Conservation (phyloP, 2,329 filamentous ascomycete genomes). For the Lachnellula hyalina region DNA sequence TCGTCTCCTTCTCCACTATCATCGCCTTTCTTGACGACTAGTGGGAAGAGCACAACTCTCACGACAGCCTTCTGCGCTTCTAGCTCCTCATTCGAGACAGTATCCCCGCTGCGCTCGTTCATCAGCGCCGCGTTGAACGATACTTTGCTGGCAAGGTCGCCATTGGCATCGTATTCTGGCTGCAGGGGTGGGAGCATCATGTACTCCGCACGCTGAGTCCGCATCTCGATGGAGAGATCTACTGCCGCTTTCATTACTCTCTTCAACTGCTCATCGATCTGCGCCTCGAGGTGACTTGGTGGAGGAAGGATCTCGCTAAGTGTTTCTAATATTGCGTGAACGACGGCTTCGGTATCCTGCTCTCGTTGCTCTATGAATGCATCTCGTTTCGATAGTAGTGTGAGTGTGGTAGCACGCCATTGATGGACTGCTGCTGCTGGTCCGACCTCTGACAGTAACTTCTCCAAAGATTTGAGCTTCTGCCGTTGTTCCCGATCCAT, state of each 20-base stretch:
- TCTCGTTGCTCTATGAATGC: conserved; percentile 78
- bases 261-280: conserved; percentile 78
- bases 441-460: conserved; percentile 82
- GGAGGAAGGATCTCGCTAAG: conserved; percentile 82
- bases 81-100: conserved; percentile 68
- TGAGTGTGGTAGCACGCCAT: conserved; percentile 94
- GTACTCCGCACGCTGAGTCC: conserved; percentile 92
- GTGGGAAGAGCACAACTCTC: conserved; percentile 87
- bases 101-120: conserved; percentile 79
- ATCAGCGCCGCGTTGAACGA: conserved; percentile 90
- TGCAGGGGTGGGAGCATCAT: conserved; percentile 96
- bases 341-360: conserved; percentile 92
- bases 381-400: conserved; percentile 73
- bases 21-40: conserved; percentile 94
- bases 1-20: conserved; percentile 83
- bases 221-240: conserved; percentile 91
- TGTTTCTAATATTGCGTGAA: conserved; percentile 81
- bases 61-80: conserved; percentile 73
- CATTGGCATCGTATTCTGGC: conserved; percentile 90
- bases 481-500: conserved; percentile 98
- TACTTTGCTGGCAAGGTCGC: conserved; percentile 82
- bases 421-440: conserved; percentile 85
- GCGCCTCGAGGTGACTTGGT: conserved; percentile 70
- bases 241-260: conserved; percentile 87
- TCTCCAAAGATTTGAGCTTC: conserved; percentile 94